Evolutionary conservation across 1,139 yeast genomes (phyloP), one percentile per base, ranked within the genome.

Genomic region (Candida pseudocylindracea): DNA sequence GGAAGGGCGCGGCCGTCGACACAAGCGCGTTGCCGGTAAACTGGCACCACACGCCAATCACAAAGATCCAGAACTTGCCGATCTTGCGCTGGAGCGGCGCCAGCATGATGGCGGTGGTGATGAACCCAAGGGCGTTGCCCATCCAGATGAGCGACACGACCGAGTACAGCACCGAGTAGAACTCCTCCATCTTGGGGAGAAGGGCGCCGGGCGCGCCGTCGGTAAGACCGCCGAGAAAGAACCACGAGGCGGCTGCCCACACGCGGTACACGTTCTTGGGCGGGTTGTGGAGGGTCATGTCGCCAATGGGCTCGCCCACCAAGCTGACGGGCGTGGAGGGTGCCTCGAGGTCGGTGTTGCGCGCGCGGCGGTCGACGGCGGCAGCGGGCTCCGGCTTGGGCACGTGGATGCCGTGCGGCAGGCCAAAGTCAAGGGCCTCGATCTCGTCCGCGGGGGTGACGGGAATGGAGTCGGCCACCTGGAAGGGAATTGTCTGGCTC

Each of bases 131-230:
- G 0, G 66, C 64, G 36, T 53, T 58, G 24, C 57, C 50, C 35
- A 61, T 40, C 66, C 67, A 61, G 27, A 61, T 49, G 31, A 59
- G 39, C 4, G 66, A 56, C 4, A 60, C 64, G n/a, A 58, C 37
- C 2, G 63, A 49, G 37, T 61, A 61, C 2, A 48, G 46, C 35
- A 61, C 53, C 27, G 41, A 31, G 39, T 57, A 61, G 37, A 55
- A 51, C 4, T 37, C 40, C 36, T 61, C 65, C 26, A 61, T 57
- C 24, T 49, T 44, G 4, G 63, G 63, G 33, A 61, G 42, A 12
- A 61, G 42, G 1, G 63, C 58, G 33, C 67, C 67, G 1, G 63
- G 55, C 2, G 60, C 58, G 33, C 63, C 62, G 38, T 61, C 67
- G 2, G 42, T 34, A 28, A 44, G 41, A 2, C 53, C 53, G 9